Evolutionary conservation across 805 yeast genomes (phyloP), one percentile per base, ranked within the genome.

Genomic region (Saturnispora dispora): DNA sequence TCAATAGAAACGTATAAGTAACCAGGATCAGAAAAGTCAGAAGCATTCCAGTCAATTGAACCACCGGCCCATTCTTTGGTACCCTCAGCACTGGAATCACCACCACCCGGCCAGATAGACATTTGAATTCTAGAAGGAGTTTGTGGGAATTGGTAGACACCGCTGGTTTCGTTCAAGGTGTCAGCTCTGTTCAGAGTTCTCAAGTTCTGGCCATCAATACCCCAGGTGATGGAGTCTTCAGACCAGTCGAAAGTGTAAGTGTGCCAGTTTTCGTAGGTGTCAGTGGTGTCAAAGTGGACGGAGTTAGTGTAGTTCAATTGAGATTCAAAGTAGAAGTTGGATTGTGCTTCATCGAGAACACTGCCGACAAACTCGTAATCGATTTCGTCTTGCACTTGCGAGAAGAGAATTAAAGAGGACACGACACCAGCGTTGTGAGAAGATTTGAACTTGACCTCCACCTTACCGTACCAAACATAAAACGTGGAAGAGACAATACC

Each of bases 21-120:
- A n/a, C 97, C 96, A 48, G 82, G 78, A 52, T 84, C 71, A 54
- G 72, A 60, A 53, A 89, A 77, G 67, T 88, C 96, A 3, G 73
- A 64, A 13, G 90, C 76, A 65, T 83, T 68, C 97, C 97, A 90
- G 71, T 87, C 73, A 55, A 90, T 80, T 28, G 56, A 72, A 70
- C 97, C 97, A 69, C 96, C 96, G 36, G 96, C 86, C 90, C 90
- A 89, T 52, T 74, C 84, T 55, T 78, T 73, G 13, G 89, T 83
- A 72, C 90, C 90, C 27, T 60, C 56, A 22, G 76, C 78, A 30
- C 72, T 60, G 9, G 75, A 55, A 55, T 69, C 74, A 66, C 89
- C 90, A 66, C 89, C 90, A 71, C 79, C 90, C 2, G 91, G 88
- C 91, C 91, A 85, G 52, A 85, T 63, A 4, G 90, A 85, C 48